phyloP scores from a whole-genome alignment of 2,329 filamentous ascomycete species.

The Cytospora mali region DNA sequence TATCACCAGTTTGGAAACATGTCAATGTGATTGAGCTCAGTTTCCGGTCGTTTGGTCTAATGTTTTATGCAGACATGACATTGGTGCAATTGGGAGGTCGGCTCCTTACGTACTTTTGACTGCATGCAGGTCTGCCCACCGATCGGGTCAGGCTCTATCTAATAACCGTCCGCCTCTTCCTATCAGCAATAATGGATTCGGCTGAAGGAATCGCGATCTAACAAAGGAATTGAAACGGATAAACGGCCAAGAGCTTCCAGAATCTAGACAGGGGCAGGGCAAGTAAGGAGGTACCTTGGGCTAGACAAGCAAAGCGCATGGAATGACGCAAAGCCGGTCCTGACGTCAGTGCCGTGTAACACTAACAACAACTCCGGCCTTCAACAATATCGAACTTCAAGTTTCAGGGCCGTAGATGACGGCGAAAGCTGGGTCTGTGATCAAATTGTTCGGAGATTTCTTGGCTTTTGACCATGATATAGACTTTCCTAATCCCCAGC shows the following conservation, averaged over 20 bases:
- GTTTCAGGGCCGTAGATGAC: slow-evolving; percentile 9
- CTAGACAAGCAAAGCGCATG: too few relatives aligned
- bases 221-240: not conserved
- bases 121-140: too few relatives aligned
- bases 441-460: slow-evolving; percentile 10
- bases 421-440: not conserved
- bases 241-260: not conserved
- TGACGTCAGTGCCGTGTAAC: slow-evolving; percentile 22
- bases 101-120: not conserved
- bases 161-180: not conserved
- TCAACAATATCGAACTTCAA: not conserved
- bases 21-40: too few relatives aligned
- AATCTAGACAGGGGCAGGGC: not conserved
- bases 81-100: too few relatives aligned
- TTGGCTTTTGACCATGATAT: slow-evolving; percentile 5
- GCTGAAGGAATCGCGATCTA: not conserved
- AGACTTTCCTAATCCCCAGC: not conserved
- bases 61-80: too few relatives aligned
- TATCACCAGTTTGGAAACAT: too few relatives aligned
- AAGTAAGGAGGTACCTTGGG: not conserved
- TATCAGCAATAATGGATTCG: not conserved
- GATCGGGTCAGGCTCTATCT: not conserved
- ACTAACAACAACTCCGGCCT: slow-evolving; percentile 5
- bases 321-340: not conserved
- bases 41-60: too few relatives aligned